phyloP scores from a whole-genome alignment of 78 protist species.

The Polysphondylium violaceum region DNA sequence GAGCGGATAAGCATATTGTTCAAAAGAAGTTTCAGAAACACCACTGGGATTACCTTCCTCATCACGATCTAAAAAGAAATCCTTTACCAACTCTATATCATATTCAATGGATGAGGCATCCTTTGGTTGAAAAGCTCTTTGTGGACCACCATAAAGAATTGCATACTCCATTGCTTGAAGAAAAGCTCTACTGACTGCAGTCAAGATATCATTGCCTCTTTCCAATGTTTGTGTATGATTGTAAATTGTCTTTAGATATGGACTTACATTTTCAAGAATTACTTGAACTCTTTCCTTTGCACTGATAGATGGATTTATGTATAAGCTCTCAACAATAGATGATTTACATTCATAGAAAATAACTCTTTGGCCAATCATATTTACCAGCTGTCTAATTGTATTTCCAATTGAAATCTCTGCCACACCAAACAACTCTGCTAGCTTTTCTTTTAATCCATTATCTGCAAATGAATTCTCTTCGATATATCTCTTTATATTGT shows the following conservation, averaged over 20 bases:
- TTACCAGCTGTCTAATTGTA: not conserved
- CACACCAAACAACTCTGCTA: conserved; percentile 24
- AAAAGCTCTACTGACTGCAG: conserved; percentile 52
- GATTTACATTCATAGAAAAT: conserved; percentile 38
- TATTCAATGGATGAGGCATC: conserved; percentile 41
- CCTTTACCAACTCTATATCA: conserved; percentile 53
- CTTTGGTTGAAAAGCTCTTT: conserved; percentile 30
- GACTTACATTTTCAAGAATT: conserved; percentile 29
- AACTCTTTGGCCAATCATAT: conserved; percentile 58
- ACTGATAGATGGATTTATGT: conserved; percentile 1
- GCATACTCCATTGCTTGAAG: conserved; percentile 20
- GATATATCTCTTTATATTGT: conserved; percentile 19
- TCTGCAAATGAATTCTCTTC: conserved; percentile 23
- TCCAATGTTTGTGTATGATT: conserved; percentile 3
- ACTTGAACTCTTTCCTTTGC: conserved; percentile 6
- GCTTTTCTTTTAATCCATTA: not conserved
- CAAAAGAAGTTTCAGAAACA: conserved; percentile 24
- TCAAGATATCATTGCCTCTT: conserved; percentile 43
- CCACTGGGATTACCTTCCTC: conserved; percentile 58
- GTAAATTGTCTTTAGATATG: conserved; percentile 35
- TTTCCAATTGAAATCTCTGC: not conserved
- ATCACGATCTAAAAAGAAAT: conserved; percentile 70
- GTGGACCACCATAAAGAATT: conserved; percentile 45
- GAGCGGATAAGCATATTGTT: not conserved
- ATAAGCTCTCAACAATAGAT: not conserved